Conservation (phyloP, 2,329 filamentous ascomycete genomes). For the Dothidotthia symphoricarpi region DNA sequence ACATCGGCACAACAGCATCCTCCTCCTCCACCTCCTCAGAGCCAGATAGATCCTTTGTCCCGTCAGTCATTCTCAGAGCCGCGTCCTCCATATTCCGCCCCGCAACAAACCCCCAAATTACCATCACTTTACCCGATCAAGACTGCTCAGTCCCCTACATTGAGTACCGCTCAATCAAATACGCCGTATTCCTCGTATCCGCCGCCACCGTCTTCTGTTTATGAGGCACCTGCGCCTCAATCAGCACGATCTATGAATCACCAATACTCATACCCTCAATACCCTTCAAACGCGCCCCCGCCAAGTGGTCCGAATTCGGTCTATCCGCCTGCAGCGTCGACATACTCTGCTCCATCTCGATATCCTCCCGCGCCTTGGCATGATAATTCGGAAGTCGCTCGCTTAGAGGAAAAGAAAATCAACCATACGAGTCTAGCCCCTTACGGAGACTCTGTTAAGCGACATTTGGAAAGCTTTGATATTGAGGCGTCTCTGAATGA, state of each 20-base stretch:
- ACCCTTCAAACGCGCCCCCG: slow-evolving; percentile 41
- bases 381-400: slow-evolving; percentile 33
- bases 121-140: slow-evolving; percentile 40
- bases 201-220: slow-evolving; percentile 34
- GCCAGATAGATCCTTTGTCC: slow-evolving; percentile 29
- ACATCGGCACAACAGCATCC: slow-evolving; percentile 30
- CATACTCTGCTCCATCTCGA: slow-evolving; percentile 42
- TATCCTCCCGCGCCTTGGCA: slow-evolving; percentile 41
- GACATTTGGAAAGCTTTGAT: slow-evolving; percentile 63
- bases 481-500: slow-evolving; percentile 54
- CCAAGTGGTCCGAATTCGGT: slow-evolving; percentile 37
- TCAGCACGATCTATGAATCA: slow-evolving; percentile 42
- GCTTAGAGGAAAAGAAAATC: slow-evolving; percentile 40
- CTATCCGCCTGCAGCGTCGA: slow-evolving; percentile 44
- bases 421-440: slow-evolving; percentile 33
- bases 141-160: slow-evolving; percentile 38
- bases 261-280: slow-evolving; percentile 44
- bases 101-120: slow-evolving; percentile 35
- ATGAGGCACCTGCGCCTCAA: slow-evolving; percentile 38
- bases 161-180: slow-evolving; percentile 22
- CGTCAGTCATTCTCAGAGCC: slow-evolving; percentile 31
- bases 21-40: slow-evolving; percentile 31
- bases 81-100: slow-evolving; percentile 28
- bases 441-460: slow-evolving; percentile 56
- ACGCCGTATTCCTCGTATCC: slow-evolving; percentile 33